phyloP scores from a whole-genome alignment of 78 protist species.

The Anaeramoeba flamelloides region DNA sequence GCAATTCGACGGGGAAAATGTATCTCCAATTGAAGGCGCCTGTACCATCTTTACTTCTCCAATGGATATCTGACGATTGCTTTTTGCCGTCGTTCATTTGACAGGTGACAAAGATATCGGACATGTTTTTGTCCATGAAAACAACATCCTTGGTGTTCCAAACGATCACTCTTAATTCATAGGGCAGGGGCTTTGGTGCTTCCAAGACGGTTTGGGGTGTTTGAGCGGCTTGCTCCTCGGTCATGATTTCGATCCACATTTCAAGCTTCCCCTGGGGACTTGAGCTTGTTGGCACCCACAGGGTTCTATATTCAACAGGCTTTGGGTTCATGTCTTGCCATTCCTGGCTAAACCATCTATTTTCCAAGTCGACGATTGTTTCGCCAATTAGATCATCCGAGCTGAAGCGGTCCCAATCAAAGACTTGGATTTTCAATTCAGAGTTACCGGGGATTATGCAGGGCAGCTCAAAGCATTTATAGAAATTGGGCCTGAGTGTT shows the following conservation, averaged over 20 bases:
- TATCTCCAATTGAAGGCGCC: conserved; percentile 19
- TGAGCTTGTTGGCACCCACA: conserved; percentile 13
- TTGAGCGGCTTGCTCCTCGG: background rate
- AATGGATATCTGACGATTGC: conserved; percentile 18
- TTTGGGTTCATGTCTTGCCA: background rate
- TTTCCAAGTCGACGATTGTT: conserved; percentile 14
- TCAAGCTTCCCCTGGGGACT: conserved; percentile 20
- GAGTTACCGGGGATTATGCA: background rate
- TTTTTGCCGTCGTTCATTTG: background rate
- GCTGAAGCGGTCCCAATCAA: conserved; percentile 5
- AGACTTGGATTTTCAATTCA: background rate
- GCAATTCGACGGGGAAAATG: background rate
- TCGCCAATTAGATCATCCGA: conserved; percentile 14
- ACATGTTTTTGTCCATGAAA: conserved; percentile 17
- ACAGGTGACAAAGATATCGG: conserved; percentile 10
- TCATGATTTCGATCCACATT: conserved; percentile 21
- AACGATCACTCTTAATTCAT: conserved; percentile 5
- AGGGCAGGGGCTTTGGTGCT: background rate
- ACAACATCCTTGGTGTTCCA: conserved; percentile 13
- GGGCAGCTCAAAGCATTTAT: background rate
- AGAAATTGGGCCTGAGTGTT: conserved; percentile 16
- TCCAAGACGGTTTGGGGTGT: background rate
- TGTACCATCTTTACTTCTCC: conserved; percentile 3
- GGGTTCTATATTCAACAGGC: conserved; percentile 12
- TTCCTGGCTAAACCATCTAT: background rate